A percentile compares a stretch with the other conserved stretches of the same genome.
Evolutionary conservation across 2,329 filamentous ascomycete species (phyloP).

Genomic region (Samsoniella hepiali): DNA sequence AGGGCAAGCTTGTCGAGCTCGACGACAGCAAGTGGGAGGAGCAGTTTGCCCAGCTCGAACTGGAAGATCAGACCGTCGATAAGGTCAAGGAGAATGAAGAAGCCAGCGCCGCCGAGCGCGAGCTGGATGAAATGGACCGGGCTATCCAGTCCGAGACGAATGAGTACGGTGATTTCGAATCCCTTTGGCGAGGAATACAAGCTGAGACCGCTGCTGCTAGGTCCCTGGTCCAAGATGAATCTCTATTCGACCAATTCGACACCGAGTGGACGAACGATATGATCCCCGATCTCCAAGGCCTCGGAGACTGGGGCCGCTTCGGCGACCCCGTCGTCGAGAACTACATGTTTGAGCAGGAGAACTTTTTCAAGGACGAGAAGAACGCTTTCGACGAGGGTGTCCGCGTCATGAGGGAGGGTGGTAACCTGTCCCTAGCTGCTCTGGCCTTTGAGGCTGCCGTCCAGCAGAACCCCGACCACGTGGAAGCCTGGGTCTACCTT

Average conservation of each 20-base stretch:
- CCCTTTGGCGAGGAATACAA: slow-evolving; percentile 80
- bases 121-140: slow-evolving; percentile 82
- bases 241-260: slow-evolving; percentile 66
- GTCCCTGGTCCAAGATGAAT: slow-evolving; percentile 65
- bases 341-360: slow-evolving; percentile 94
- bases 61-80: slow-evolving; percentile 55
- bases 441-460: slow-evolving; percentile 94
- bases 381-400: slow-evolving; percentile 93
- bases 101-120: slow-evolving; percentile 69
- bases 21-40: slow-evolving; percentile 95
- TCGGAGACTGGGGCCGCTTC: slow-evolving; percentile 63
- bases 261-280: slow-evolving; percentile 69
- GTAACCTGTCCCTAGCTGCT: slow-evolving; percentile 89
- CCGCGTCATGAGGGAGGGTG: slow-evolving; percentile 87
- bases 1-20: slow-evolving; percentile 90
- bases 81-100: slow-evolving; percentile 61
- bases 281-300: slow-evolving; percentile 55
- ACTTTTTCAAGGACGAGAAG: slow-evolving; percentile 74
- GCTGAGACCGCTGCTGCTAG: slow-evolving; percentile 68
- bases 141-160: slow-evolving; percentile 65
- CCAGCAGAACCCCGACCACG: slow-evolving; percentile 81
- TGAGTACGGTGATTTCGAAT: slow-evolving; percentile 84
- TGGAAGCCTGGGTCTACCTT: slow-evolving; percentile 90
- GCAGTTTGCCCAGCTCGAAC: slow-evolving; percentile 86
- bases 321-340: slow-evolving; percentile 77